Conservation (phyloP, 139 green algal genomes). For the Tetradesmus lagerheimii region DNA sequence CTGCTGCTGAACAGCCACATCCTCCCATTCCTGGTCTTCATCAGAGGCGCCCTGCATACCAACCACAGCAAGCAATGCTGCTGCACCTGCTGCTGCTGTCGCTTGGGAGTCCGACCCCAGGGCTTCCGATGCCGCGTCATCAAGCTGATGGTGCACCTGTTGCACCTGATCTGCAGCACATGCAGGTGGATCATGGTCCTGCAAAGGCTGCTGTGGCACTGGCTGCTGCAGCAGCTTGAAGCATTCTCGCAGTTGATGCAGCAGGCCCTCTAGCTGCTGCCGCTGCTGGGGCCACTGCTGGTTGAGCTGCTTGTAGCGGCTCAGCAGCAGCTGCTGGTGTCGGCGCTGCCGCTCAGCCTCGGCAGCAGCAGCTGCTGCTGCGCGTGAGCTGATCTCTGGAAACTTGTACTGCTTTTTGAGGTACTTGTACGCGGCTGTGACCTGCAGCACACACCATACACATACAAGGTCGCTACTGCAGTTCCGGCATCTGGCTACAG, state of each 20-base stretch:
- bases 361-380: conserved; percentile 32
- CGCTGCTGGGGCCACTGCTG: conserved; percentile 24
- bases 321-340: conserved; percentile 9
- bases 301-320: neutral
- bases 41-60: neutral
- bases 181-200: neutral
- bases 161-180: neutral
- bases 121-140: neutral
- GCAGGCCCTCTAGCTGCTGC: neutral
- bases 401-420: conserved; percentile 46
- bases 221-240: conserved; percentile 9
- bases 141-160: neutral
- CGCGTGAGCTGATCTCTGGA: conserved; percentile 14
- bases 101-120: neutral
- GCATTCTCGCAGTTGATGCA: conserved; percentile 32
- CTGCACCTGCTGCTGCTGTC: neutral
- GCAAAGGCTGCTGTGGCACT: neutral
- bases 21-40: conserved; percentile 34
- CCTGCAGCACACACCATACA: conserved; percentile 9
- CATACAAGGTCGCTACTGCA: too few relatives aligned
- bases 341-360: conserved; percentile 16
- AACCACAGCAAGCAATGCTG: neutral
- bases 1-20: conserved; percentile 12
- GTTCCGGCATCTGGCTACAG: too few relatives aligned
- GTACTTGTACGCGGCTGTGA: conserved; percentile 25